These are phyloP conservation scores for Helotiales sp. DNA, from an alignment of 2,329 filamentous ascomycete species.

Conservation along the genomic window DNA sequence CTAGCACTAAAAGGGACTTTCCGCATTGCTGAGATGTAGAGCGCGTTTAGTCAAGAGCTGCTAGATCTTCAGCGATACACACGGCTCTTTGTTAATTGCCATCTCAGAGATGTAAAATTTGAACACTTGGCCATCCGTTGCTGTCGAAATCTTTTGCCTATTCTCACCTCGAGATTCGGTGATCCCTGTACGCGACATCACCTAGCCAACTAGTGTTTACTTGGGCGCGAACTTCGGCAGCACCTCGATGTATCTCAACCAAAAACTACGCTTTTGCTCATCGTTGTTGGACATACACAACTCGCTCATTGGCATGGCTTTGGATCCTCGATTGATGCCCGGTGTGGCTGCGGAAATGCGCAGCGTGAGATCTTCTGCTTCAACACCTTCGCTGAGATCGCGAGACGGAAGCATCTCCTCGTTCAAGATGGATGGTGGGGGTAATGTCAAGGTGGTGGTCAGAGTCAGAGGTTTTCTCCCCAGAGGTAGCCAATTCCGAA, in stretches of 20 bases:
- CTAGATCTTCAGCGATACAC: neutral
- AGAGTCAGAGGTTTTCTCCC: slow-evolving; percentile 77
- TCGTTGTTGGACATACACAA: slow-evolving; percentile 28
- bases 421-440: slow-evolving; percentile 53
- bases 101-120: neutral
- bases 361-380: slow-evolving; percentile 64
- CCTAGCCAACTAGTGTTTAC: slow-evolving; percentile 9
- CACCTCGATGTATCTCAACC: slow-evolving; percentile 31
- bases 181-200: slow-evolving; percentile 12
- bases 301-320: slow-evolving; percentile 40
- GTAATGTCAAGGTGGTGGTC: slow-evolving; percentile 82
- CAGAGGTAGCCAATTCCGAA: slow-evolving; percentile 56
- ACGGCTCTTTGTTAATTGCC: neutral
- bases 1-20: neutral
- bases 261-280: slow-evolving; percentile 26
- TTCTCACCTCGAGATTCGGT: neutral
- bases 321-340: slow-evolving; percentile 47
- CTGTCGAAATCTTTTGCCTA: neutral
- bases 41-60: neutral
- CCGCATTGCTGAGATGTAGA: neutral
- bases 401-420: slow-evolving; percentile 60
- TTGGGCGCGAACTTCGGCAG: slow-evolving; percentile 8
- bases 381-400: slow-evolving; percentile 75
- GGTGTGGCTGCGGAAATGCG: slow-evolving; percentile 38
- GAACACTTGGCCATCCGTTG: neutral